Evolutionary conservation across 2,329 filamentous ascomycete species (phyloP), one percentile per base, ranked within the genome.

Genomic region (Plenodomus tracheiphilus): DNA sequence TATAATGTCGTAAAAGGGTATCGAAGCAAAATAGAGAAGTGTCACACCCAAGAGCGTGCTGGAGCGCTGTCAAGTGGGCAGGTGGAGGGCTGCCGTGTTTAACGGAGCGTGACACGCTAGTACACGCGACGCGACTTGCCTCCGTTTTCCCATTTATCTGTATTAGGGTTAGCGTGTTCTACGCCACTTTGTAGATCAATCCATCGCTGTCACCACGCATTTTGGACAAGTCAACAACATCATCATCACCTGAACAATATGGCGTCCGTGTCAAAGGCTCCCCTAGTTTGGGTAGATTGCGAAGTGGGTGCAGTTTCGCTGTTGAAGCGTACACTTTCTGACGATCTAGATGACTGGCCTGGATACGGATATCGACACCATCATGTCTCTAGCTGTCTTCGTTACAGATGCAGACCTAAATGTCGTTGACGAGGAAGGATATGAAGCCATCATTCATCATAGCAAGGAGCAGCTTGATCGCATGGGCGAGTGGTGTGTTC

Each of bases 351-450:
- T 99, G 94, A 97, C 91, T 25, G 91, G 91, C 18, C 82, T 96
- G 7, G 81, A 96, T 71, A 80, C 86, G 1, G 83, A 88, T 50
- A 84, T 78, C 25, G 93, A 97, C 68, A 85, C 86, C 47, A 94
- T 97, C 65, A 85, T 97, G 66, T 91, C 96, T 64, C 88, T 97
- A 48, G 93, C 88, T 73, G 97, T 92, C 76, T 87, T 95, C 73
- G 83, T 99, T 69, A 99, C 94, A 7, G 88, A 92, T 59, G 82
- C 85, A 44, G 79, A 91, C 53, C 82, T 99, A 17, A 82, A 89
- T 48, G 72, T 95, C 28, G 74, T 96, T 20, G 91, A 96, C 51
- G 77, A 85, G 19, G 71, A 80, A 25, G 93, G 93, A 59, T 96
- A 88, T 79, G 89, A 95, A 65, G 83, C 82, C 21, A 79, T 93